A percentile compares a stretch with the other conserved stretches of the same genome.
Evolutionary conservation across 257 asterid species (phyloP).

Genomic region (Hygrophila difformis): DNA sequence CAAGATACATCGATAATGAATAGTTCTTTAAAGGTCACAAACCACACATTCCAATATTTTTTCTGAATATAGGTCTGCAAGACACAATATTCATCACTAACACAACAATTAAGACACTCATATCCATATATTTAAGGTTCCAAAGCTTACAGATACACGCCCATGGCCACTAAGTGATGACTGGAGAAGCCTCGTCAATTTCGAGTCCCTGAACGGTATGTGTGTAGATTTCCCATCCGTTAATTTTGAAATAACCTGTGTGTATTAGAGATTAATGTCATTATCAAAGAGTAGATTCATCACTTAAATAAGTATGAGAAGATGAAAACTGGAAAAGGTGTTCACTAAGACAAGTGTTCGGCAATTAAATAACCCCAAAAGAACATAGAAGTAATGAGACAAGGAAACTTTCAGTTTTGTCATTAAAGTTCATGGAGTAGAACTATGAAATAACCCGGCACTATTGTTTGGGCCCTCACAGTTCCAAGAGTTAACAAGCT

Average conservation of each 20-base stretch:
- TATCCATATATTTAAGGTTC: conserved; percentile 15
- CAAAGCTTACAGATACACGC: conserved; percentile 83
- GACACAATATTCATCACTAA: conserved; percentile 7
- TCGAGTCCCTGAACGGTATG: conserved; percentile 92
- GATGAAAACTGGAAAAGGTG: conserved; percentile 7
- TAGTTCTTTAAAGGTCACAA: background rate
- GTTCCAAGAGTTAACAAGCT: conserved; percentile 98
- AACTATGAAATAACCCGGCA: conserved; percentile 27
- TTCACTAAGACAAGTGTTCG: background rate
- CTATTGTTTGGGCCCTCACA: conserved; percentile 57
- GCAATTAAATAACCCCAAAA: conserved; percentile 10
- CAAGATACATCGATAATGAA: conserved; percentile 6
- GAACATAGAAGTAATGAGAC: too few species aligned
- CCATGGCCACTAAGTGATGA: conserved; percentile 97
- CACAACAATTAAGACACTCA: conserved; percentile 3
- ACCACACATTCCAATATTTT: background rate
- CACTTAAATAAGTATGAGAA: conserved; percentile 9
- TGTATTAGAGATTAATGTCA: conserved; percentile 23
- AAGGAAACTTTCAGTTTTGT: conserved; percentile 3
- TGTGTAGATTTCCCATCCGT: conserved; percentile 88
- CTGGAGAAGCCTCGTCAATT: conserved; percentile 97
- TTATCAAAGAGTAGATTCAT: conserved; percentile 12
- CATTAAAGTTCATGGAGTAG: conserved; percentile 10
- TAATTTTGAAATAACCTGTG: conserved; percentile 89
- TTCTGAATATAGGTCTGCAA: background rate